These are phyloP conservation scores for Gloeopeniophorella convolvens DNA, from an alignment of 768 basidiomycete genomes.

Conservation along the genomic window DNA sequence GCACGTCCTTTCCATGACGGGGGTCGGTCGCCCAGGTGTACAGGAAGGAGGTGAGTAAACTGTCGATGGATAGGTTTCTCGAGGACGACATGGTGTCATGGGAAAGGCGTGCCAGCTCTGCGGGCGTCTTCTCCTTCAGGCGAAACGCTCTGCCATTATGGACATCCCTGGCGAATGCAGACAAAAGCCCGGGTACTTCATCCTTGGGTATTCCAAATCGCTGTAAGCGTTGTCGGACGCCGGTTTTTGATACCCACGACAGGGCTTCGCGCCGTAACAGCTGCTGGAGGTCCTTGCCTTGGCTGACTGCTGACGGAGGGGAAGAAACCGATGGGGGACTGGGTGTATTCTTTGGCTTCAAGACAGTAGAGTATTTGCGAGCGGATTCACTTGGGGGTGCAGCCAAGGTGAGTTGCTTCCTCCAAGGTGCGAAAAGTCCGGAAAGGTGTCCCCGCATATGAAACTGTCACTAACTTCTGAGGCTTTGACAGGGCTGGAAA, in stretches of 20 bases:
- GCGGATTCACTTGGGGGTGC: neutral
- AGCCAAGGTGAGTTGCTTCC: neutral
- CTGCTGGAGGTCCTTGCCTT: neutral
- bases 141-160: slow-evolving; percentile 20
- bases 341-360: neutral
- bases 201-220: slow-evolving; percentile 42
- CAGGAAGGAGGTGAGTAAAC: slow-evolving; percentile 46
- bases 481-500: no score
- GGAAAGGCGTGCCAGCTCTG: slow-evolving; percentile 39
- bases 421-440: neutral
- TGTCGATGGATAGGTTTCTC: slow-evolving; percentile 33
- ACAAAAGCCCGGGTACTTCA: slow-evolving; percentile 38
- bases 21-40: slow-evolving; percentile 48
- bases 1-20: slow-evolving; percentile 3
- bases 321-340: neutral
- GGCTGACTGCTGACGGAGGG: no score
- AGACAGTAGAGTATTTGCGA: neutral
- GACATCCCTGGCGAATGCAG: slow-evolving; percentile 36
- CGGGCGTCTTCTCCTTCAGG: slow-evolving; percentile 28
- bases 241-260: slow-evolving; percentile 10
- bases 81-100: slow-evolving; percentile 28
- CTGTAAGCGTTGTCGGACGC: slow-evolving; percentile 35
- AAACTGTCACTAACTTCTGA: neutral
- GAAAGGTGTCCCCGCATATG: slow-evolving; percentile 4
- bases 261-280: slow-evolving; percentile 10